A percentile compares a stretch with the other conserved stretches of the same genome.
Conservation (phyloP, 2,329 filamentous ascomycete species). For the Beauveria sp. region DNA sequence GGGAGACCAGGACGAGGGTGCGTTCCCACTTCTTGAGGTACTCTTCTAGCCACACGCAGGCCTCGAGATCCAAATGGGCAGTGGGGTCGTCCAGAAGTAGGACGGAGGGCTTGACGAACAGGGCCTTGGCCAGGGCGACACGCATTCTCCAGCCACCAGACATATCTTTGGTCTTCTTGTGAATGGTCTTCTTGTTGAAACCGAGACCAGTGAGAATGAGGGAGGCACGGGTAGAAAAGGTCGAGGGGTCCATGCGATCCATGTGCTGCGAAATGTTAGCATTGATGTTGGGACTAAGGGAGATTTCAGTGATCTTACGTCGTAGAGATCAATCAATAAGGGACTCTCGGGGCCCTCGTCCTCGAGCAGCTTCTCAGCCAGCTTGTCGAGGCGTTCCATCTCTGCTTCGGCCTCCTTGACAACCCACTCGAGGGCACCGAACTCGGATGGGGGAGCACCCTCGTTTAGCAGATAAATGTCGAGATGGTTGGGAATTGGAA, state of each 20-base stretch:
- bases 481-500: constrained; percentile 88
- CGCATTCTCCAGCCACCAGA: constrained; percentile 99
- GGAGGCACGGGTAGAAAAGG: constrained; percentile 90
- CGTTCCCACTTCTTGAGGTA: constrained; percentile 99
- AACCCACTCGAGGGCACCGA: constrained; percentile 95
- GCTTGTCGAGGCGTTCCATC: constrained; percentile 79
- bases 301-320: constrained; percentile 50
- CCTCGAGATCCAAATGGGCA: constrained; percentile 97
- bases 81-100: constrained; percentile 96
- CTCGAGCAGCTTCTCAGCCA: constrained; percentile 86
- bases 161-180: constrained; percentile 99
- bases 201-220: constrained; percentile 97
- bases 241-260: constrained; percentile 97
- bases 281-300: neutral
- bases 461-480: constrained; percentile 99
- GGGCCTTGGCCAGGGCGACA: constrained; percentile 91
- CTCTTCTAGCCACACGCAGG: constrained; percentile 99
- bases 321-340: constrained; percentile 87
- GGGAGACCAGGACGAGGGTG: constrained; percentile 91
- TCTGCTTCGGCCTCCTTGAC: constrained; percentile 90
- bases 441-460: constrained; percentile 80
- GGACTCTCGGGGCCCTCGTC: constrained; percentile 87
- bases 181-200: constrained; percentile 96
- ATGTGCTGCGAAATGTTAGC: constrained; percentile 60
- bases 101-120: constrained; percentile 96